phyloP scores from a whole-genome alignment of 1,284 basidiomycete genomes.

The Ganoderma boninense region DNA sequence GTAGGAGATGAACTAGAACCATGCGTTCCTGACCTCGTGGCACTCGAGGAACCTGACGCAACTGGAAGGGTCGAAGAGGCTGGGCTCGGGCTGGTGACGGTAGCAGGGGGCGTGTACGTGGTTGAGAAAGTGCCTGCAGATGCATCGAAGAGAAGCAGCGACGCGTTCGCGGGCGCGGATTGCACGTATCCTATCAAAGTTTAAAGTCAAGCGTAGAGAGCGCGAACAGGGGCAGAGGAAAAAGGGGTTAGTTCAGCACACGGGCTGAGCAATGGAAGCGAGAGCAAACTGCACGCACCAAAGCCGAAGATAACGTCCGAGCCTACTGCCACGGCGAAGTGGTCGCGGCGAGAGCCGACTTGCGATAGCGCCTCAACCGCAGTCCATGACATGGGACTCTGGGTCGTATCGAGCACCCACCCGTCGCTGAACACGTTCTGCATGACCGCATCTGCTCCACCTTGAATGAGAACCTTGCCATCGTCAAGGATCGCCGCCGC shows the following conservation, averaged over 20 bases:
- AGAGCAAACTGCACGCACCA: slow-evolving; percentile 57
- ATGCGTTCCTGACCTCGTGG: slow-evolving; percentile 23
- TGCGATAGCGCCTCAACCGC: slow-evolving; percentile 57
- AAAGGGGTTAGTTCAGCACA: slow-evolving; percentile 14
- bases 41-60: slow-evolving; percentile 30
- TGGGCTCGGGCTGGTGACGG: slow-evolving; percentile 39
- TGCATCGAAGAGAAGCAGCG: slow-evolving; percentile 62
- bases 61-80: slow-evolving; percentile 50
- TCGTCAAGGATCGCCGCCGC: slow-evolving; percentile 62
- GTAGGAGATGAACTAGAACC: slow-evolving; percentile 31
- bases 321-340: slow-evolving; percentile 71
- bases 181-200: slow-evolving; percentile 60
- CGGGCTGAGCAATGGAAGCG: slow-evolving; percentile 16
- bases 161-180: slow-evolving; percentile 53
- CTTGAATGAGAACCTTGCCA: slow-evolving; percentile 75
- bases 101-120: slow-evolving; percentile 51
- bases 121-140: slow-evolving; percentile 47
- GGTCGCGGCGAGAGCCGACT: slow-evolving; percentile 73
- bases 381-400: slow-evolving; percentile 65
- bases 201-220: not conserved
- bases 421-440: slow-evolving; percentile 71
- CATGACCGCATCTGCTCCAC: slow-evolving; percentile 72
- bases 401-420: slow-evolving; percentile 75
- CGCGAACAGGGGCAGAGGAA: not conserved
- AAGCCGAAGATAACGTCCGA: slow-evolving; percentile 78